Base-by-base conservation (phyloP, 2,329 filamentous ascomycete species). In the Penicillium sp. region DNA sequence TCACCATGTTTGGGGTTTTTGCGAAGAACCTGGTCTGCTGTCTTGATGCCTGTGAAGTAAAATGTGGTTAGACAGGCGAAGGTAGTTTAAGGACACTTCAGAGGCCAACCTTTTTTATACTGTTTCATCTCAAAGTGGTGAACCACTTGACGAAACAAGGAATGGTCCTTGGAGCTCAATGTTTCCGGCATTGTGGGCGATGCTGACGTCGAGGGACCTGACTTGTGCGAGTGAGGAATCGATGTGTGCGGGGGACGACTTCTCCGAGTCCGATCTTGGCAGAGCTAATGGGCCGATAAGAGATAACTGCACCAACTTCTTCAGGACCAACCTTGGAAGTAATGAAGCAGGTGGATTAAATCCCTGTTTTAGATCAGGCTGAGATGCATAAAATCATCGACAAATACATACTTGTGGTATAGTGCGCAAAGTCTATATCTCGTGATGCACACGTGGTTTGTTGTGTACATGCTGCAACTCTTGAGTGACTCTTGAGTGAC, bases 101-200 rank as follows among this genome's bases (percentile, higher is more conserved):
- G 52, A 44, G 17, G 54, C 61, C 29, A 62, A 82, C 81, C 82
- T 71, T 86, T 87, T 75, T 97, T 98, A 77, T 97, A 96, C 67
- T 97, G 91, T 73, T 98, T 98, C 68, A 90, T 86, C 73, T 98
- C 93, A 77, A 97, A 98, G 72, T 88, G 84, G 69, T 91, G 90
- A 64, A 98, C 88, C 58, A 98, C 84, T 68, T 90, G 88, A 57
- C 89, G 85, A 73, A 98, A 98, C 75, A 96, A 84, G 69, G 90
- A 84, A 63, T 83, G 83, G 79, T 98, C 93, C 75, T 97, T 97
- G 65, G 88, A 83, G 60, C 66, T 71, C 69, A 76, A 68, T 66
- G 67, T 70, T 65, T 73, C 72, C 64, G 69, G 69, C 67, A 72
- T 72, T 62, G 57, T 67, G 64, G 60, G 60, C 59, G 64, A 62